Base-by-base conservation (phyloP, 2,329 filamentous ascomycete species). In the Colletotrichum siamense region DNA sequence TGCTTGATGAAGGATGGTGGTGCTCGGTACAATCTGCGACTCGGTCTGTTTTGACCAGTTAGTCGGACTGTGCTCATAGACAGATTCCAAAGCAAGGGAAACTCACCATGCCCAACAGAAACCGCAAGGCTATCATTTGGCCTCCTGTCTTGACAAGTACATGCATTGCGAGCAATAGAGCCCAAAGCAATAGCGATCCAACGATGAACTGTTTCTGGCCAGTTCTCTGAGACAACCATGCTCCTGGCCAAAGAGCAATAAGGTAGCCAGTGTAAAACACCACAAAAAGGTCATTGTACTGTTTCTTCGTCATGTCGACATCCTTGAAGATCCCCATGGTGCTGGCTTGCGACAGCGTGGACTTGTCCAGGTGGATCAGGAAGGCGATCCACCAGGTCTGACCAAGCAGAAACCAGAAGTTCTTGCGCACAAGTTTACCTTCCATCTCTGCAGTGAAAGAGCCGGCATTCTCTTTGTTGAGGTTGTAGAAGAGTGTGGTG, bases 271-370 rank as follows among this genome's bases (percentile, higher is more conserved):
- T 71, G 55, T 80, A 80, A 32, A 80, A 80, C 3, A 80, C 71
- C 15, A 79, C 77, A 28, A 80, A 80, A 3, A 80, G 73, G 24
- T 79, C 66, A 61, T 80, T 80, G 75, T 79, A 80, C 62, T 80
- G 65, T 13, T 78, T 64, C 63, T 80, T 79, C 18, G 59, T 77
- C 72, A 79, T 79, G 28, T 77, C 44, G 7, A 80, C 79, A 32
- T 80, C 79, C n/a, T 79, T 74, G n/a, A 80, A 79, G n/a, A 80
- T 79, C 36, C 79, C 79, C 79, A 80, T 80, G 55, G 78, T 79
- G 59, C 77, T 79, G 39, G 79, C 79, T 62, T 78, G 77, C 3
- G 78, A 78, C 3, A 80, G 77, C 1, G 79, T 80, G 22, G 79
- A 80, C 64, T 80, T 80, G 77, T 80, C 79, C 8, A 80, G 71